Base-by-base conservation (phyloP, 306 rosid species). In the Vicia villosa region DNA sequence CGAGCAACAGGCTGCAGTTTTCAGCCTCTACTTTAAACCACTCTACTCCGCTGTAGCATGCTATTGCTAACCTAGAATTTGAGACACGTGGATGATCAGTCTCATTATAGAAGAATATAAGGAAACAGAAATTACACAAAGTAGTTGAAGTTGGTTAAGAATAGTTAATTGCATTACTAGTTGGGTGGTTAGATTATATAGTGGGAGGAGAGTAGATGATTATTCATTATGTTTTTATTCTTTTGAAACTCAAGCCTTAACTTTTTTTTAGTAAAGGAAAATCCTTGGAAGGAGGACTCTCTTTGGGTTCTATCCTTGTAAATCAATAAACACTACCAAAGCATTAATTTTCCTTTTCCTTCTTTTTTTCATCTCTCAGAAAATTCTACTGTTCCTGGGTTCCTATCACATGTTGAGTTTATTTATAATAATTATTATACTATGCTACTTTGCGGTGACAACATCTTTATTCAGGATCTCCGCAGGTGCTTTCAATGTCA, bases 401-500 rank as follows among this genome's bases (percentile, higher is more conserved):
- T 63, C 36, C 21, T 14, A 63, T 20, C 32, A 41, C 52, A 40
- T 21, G 67, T 55, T 61, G 49, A 58, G 45, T 51, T 73, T 66
- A 24, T 36, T 49, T 72, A 20, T 50, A n/a, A 16, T 20, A 15
- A 64, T 14, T 32, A 59, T 14, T 32, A 22, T 54, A 16, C 20
- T 41, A 40, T 55, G 22, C 64, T 43, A 22, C 50, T 40, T 70
- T 73, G 17, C 37, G 49, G 75, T 56, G 74, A 66, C 78, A 68
- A 64, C 66, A 58, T 73, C 72, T 85, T 84, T 40, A 64, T 80
- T 74, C 92, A 95, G 99, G 99, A 69, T 89, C 99, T 77, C 90
- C 91, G 0, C 99, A 95, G 81, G 89, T 89, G 46, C 80, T 95
- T 37, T 91, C 99, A 47, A 87, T 95, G 96, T 73, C 89, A 60